phyloP scores from a whole-genome alignment of 2,329 filamentous ascomycete species.

The Cladosporium oxysporum region DNA sequence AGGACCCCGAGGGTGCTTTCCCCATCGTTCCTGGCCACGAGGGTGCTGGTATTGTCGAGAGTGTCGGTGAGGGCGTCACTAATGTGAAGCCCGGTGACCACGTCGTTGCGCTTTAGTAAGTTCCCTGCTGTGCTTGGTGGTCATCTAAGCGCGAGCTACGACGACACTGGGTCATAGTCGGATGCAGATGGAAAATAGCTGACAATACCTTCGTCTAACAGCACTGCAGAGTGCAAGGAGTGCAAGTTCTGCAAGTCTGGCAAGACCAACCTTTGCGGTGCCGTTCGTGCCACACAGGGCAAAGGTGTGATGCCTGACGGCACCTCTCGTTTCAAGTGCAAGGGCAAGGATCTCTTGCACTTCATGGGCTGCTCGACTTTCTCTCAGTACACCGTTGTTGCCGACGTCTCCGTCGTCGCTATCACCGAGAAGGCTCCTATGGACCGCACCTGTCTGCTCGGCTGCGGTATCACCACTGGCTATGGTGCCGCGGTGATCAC shows the following conservation, averaged over 20 bases:
- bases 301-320: conserved; percentile 97
- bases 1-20: conserved; percentile 95
- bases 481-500: conserved; percentile 96
- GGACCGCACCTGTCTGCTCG: conserved; percentile 93
- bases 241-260: conserved; percentile 99
- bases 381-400: conserved; percentile 97
- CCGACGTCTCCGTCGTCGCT: conserved; percentile 96
- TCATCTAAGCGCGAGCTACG: neutral
- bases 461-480: conserved; percentile 97
- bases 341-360: conserved; percentile 92
- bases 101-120: conserved; percentile 83
- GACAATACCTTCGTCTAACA: conserved; percentile 41
- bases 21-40: conserved; percentile 88
- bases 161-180: conserved; percentile 28
- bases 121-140: conserved; percentile 23
- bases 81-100: conserved; percentile 92
- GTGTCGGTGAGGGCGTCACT: conserved; percentile 90
- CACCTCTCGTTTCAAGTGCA: conserved; percentile 90
- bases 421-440: conserved; percentile 89
- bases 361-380: conserved; percentile 99
- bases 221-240: conserved; percentile 93
- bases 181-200: neutral
- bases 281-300: conserved; percentile 96
- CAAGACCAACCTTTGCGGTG: conserved; percentile 98
- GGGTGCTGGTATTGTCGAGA: conserved; percentile 89